Base-by-base conservation (phyloP, 2,329 filamentous ascomycete genomes). In the Orbilia javanica region DNA sequence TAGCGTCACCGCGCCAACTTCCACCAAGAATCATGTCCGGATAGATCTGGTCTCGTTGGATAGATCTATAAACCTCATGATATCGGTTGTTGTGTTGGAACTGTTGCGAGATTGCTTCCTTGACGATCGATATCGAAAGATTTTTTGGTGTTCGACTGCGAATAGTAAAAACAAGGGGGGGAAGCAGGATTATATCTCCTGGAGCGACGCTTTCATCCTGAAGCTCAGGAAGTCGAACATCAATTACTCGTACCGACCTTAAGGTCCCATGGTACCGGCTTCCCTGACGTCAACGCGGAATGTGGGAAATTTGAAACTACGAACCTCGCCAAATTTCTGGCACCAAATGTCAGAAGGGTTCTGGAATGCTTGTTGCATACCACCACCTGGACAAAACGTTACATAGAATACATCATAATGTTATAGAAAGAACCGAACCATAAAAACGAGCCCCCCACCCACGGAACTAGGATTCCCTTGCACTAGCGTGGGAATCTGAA, bases 161-260 rank as follows among this genome's bases (percentile, higher is more conserved):
- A 53, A 53, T 53, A 31, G 50, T 53, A 31, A 53, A 53, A 53
- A 18, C 50, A 53, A 53, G 25, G 50, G 50, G n/a, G 29, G 8
- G 15, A 50, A 65, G 25, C 44, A 50, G 15, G 42, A 53, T 66
- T 52, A 60, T 60, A 39, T 60, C 29, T 18, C 31, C 8, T 36
- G 18, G 31, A 25, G 13, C 15, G 34, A 66, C 48, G 64, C 25
- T 57, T 68, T 68, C 48, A 44, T 68, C 48, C 10, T 6, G 29
- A 31, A 31, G 29, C 15, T 10, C 7, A 22, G 29, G 42, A 22
- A 22, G 55, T 50, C 27, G 57, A 44, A 15, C 4, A 64, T 72
- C 55, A 55, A 64, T 62, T 63, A 63, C 67, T 25, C 29, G 42
- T 60, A n/a, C 36, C 22, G 65, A 57, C 50, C 15, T 13, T 48